Evolutionary conservation across 2,329 filamentous ascomycete species (phyloP).

Genomic region (Colletotrichum incanum): DNA sequence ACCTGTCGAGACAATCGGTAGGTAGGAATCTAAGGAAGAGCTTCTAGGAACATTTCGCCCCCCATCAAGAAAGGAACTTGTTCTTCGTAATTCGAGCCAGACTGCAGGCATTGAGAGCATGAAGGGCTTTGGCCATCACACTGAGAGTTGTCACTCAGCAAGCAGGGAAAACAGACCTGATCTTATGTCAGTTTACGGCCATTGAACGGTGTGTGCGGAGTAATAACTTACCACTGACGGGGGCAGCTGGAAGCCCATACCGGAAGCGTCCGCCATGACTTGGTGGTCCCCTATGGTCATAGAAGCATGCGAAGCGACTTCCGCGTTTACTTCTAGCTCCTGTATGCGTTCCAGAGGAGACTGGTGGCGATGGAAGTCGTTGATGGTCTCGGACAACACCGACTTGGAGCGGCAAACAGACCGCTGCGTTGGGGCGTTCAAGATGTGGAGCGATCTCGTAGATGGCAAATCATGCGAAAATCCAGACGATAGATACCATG

Average conservation of each 20-base stretch:
- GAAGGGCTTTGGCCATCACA: not conserved
- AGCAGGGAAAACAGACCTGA: no score
- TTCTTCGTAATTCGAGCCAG: not conserved
- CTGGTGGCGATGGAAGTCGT: no score
- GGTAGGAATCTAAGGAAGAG: no score
- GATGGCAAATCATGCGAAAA: no score
- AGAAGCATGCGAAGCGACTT: not conserved
- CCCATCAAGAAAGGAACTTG: not conserved
- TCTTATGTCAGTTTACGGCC: not conserved
- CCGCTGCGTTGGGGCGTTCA: not conserved
- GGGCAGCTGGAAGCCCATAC: not conserved
- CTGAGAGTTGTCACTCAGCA: no score
- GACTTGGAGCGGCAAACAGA: not conserved
- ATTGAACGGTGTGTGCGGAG: not conserved
- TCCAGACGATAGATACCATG: not conserved
- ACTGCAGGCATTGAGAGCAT: not conserved
- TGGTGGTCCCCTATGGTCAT: not conserved
- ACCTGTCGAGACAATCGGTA: no score
- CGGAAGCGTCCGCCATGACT: not conserved
- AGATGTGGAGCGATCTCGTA: not conserved
- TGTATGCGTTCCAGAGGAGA: not conserved
- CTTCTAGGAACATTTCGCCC: no score
- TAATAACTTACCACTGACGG: not conserved
- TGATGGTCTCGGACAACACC: not conserved
- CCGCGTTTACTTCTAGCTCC: not conserved